These are phyloP conservation scores for Albatrellus ellisii DNA, from an alignment of 768 basidiomycete species.

Conservation along the genomic window DNA sequence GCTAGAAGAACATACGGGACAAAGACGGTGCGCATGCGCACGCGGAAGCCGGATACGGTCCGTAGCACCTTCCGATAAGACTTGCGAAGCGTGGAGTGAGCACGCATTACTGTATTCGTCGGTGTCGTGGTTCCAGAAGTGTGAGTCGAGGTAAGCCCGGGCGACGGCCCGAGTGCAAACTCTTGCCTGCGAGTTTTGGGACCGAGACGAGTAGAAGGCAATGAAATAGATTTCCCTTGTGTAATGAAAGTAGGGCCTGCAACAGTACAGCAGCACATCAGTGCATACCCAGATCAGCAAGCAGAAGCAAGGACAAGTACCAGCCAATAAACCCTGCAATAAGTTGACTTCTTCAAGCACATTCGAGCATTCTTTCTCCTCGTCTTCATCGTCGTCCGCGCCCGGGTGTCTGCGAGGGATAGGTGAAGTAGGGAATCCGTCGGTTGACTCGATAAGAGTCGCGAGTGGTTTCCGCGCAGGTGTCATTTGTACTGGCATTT, in stretches of 20 bases:
- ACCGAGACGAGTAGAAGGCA: slow-evolving; percentile 66
- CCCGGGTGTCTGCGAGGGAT: slow-evolving; percentile 18
- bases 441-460: slow-evolving; percentile 21
- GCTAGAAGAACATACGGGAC: slow-evolving; percentile 67
- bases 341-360: slow-evolving; percentile 59
- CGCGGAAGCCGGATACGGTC: slow-evolving; percentile 73
- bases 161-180: slow-evolving; percentile 47
- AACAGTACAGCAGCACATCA: slow-evolving; percentile 8
- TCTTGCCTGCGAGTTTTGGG: slow-evolving; percentile 46
- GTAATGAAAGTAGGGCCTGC: slow-evolving; percentile 32
- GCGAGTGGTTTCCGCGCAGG: slow-evolving; percentile 24
- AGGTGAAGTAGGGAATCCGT: slow-evolving; percentile 21
- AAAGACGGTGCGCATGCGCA: slow-evolving; percentile 91
- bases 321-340: slow-evolving; percentile 51
- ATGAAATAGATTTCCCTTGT: slow-evolving; percentile 27
- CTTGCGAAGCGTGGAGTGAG: slow-evolving; percentile 66
- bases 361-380: slow-evolving; percentile 26
- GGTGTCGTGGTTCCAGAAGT: slow-evolving; percentile 27
- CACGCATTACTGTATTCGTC: slow-evolving; percentile 14
- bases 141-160: slow-evolving; percentile 27
- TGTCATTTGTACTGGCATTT: slow-evolving; percentile 46
- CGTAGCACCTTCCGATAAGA: slow-evolving; percentile 72
- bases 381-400: slow-evolving; percentile 18
- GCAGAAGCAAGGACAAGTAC: slow-evolving; percentile 27
- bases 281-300: too few relatives aligned